A percentile compares a stretch with the other conserved stretches of the same genome.
Conservation (phyloP, 257 asterid genomes). For the Salvia hispanica region DNA sequence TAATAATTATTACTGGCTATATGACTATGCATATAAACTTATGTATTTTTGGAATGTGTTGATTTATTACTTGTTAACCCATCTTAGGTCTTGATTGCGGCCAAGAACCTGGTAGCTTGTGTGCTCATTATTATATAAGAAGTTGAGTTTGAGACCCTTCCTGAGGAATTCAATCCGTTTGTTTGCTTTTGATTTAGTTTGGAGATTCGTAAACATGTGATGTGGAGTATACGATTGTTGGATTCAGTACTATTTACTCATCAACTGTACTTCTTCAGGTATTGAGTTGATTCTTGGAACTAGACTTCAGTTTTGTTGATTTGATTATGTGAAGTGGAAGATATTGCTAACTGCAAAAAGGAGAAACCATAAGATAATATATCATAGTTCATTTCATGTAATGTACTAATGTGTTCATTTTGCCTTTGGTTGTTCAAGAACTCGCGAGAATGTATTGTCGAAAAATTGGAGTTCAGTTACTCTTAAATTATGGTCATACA, state of each 20-base stretch:
- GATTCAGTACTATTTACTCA: background rate
- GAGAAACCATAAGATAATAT: slow-evolving; percentile 88
- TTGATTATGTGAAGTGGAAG: slow-evolving; percentile 72
- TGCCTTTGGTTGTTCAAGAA: background rate
- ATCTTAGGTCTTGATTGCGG: background rate
- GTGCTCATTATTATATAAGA: too few species aligned
- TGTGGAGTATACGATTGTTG: background rate
- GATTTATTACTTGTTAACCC: background rate
- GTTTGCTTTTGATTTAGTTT: background rate
- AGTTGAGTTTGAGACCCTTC: background rate
- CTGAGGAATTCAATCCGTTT: background rate
- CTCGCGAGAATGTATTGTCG: background rate
- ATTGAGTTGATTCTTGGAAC: slow-evolving; percentile 80
- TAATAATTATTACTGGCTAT: background rate
- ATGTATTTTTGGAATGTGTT: background rate
- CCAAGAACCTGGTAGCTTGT: background rate
- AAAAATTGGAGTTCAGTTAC: background rate
- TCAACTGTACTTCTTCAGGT: slow-evolving; percentile 40
- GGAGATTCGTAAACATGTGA: background rate
- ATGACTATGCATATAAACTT: background rate
- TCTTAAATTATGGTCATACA: too few species aligned
- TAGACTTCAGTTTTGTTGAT: slow-evolving; percentile 69
- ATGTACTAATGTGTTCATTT: slow-evolving; percentile 65
- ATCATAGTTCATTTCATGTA: slow-evolving; percentile 85
- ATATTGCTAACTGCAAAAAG: slow-evolving; percentile 68